Evolutionary conservation across 768 basidiomycete genomes (phyloP), one percentile per base, ranked within the genome.

Genomic region (Austroboletus festivus): DNA sequence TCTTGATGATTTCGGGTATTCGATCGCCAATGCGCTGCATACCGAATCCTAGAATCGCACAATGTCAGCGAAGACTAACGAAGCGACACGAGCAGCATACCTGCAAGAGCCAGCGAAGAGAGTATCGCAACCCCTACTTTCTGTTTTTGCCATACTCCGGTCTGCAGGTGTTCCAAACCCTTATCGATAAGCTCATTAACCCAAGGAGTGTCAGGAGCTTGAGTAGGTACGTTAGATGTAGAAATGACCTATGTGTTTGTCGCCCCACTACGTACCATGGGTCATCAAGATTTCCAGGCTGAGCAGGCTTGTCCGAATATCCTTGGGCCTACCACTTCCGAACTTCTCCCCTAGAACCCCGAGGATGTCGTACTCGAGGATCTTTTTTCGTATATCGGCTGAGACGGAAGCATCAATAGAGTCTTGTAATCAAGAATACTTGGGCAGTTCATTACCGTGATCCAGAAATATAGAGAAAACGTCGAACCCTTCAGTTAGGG

Each of bases 51-150:
- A 31, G 23, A 24, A 34, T 23, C 26, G 5, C 20, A 16, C 1
- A 38, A 43, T 18, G 11, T 49, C 33, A 51, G 35, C 0, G 4
- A 24, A 30, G 21, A 11, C n/a, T 20, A 4, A 34, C 12, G 11
- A 18, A 15, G 10, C 15, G 15, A 31, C 12, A 28, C 8, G 16
- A 35, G 16, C 34, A 20, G 2, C 46, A n/a, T 52, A 60, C 61
- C 38, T 0, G 61, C 63, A 33, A 43, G 55, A 24, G 56, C 53
- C 44, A 62, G 39, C 5, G 61, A 53, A 11, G 50, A 60, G 10
- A 62, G 58, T 10, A 63, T 58, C 8, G 40, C 50, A 33, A 60
- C 56, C 3, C 58, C 61, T 13, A 56, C 59, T 21, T 62, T 62
- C 48, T 60, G 61, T 6, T 7, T 18, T 18, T 53, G 50, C 61